Evolutionary conservation across 805 yeast species (phyloP).

Genomic region (Nakazawaea wyomingensis): DNA sequence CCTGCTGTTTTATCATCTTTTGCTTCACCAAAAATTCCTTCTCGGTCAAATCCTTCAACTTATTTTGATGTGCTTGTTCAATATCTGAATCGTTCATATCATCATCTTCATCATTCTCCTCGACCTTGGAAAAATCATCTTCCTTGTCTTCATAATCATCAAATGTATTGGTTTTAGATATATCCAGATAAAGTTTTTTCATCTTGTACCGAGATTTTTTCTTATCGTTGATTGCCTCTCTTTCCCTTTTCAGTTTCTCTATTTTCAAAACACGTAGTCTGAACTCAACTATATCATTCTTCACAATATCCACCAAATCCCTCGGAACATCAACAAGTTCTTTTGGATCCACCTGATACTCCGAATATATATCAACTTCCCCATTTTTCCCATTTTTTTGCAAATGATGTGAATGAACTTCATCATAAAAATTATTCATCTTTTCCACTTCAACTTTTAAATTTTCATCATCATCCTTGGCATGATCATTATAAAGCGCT

Average conservation of each 20-base stretch:
- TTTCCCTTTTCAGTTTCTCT: conserved; percentile 46
- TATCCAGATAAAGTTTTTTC: conserved; percentile 32
- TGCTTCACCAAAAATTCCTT: conserved; percentile 14
- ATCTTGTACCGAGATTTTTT: conserved; percentile 42
- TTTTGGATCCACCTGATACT: conserved; percentile 49
- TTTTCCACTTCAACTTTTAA: not conserved
- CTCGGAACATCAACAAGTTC: conserved; percentile 55
- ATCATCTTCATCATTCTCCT: conserved; percentile 27
- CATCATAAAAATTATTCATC: conserved; percentile 6
- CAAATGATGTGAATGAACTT: conserved; percentile 1
- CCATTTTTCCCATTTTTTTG: not conserved
- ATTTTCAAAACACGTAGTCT: conserved; percentile 48
- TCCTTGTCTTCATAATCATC: conserved; percentile 20
- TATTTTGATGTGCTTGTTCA: conserved; percentile 18
- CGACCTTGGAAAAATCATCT: conserved; percentile 18
- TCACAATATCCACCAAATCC: conserved; percentile 46
- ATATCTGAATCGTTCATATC: conserved; percentile 20
- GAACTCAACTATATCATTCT: conserved; percentile 49
- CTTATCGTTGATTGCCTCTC: conserved; percentile 43
- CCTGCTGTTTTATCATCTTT: conserved; percentile 19
- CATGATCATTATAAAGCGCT: not conserved
- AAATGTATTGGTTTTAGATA: conserved; percentile 14
- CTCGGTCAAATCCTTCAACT: conserved; percentile 18
- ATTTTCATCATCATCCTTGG: not conserved
- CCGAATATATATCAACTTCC: conserved; percentile 6